A percentile compares a stretch with the other conserved stretches of the same genome.
Evolutionary conservation across 2,329 filamentous ascomycete genomes (phyloP).

Genomic region (Curvularia lunata): DNA sequence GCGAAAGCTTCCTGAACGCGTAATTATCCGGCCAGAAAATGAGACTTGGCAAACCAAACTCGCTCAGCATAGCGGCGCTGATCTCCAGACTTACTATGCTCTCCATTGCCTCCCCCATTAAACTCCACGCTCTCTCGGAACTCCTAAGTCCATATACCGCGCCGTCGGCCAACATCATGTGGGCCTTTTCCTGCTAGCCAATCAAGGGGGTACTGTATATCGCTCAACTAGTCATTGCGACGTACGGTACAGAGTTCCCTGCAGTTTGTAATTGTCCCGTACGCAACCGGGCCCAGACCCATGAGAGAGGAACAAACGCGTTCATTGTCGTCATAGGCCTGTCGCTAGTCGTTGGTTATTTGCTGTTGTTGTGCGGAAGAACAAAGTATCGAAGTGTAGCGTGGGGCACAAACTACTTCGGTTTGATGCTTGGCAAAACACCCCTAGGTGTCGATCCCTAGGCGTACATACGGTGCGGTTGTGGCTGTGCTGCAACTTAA

Average conservation of each 20-base stretch:
- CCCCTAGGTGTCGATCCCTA: conserved; percentile 18
- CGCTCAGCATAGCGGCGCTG: conserved; percentile 14
- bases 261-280: conserved; percentile 7
- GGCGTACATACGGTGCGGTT: conserved; percentile 17
- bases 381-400: conserved; percentile 12
- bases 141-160: conserved; percentile 5
- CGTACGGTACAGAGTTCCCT: conserved; percentile 7
- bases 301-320: background rate
- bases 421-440: conserved; percentile 17
- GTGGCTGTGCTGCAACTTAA: conserved; percentile 36
- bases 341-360: background rate
- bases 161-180: conserved; percentile 3
- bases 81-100: conserved; percentile 13
- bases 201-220: conserved; percentile 1
- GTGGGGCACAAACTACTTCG: conserved; percentile 12
- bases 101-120: conserved; percentile 5
- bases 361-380: conserved; percentile 9
- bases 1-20: conserved; percentile 9
- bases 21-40: conserved; percentile 9
- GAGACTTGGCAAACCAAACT: conserved; percentile 16
- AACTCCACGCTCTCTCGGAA: conserved; percentile 10
- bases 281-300: background rate
- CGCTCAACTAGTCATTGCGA: conserved; percentile 6
- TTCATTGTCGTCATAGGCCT: background rate
- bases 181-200: background rate